These are phyloP conservation scores for Chrysophaeum taylorii DNA, from an alignment of 352 stramenopile genomes.

Conservation along the genomic window DNA sequence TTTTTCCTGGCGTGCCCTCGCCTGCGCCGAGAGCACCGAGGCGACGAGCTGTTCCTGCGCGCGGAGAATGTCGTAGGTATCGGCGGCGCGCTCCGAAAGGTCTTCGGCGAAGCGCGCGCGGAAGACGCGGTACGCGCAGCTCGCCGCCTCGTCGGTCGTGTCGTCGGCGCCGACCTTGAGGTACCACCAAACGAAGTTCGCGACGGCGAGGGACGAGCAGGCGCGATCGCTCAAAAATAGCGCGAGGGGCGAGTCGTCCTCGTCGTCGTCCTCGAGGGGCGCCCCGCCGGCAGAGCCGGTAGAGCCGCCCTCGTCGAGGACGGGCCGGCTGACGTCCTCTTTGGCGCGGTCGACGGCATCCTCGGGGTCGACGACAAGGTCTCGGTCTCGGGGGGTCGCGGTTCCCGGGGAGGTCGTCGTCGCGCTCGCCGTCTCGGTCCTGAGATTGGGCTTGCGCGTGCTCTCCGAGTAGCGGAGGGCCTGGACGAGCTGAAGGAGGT, in stretches of 20 bases:
- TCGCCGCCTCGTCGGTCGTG: conserved; percentile 1
- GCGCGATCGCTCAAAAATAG: conserved; percentile 49
- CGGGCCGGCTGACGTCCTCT: too few species aligned
- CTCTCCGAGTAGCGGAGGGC: conserved; percentile 85
- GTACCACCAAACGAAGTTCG: conserved; percentile 97
- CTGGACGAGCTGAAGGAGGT: conserved; percentile 95
- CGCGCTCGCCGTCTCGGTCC: not conserved
- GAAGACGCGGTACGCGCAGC: conserved; percentile 1
- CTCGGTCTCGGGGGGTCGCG: too few species aligned
- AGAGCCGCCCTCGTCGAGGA: not conserved
- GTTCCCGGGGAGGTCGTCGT: not conserved
- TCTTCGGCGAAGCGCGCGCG: conserved; percentile 6
- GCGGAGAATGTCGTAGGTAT: conserved; percentile 18
- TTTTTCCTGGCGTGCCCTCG: conserved; percentile 74
- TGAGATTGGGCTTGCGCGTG: conserved; percentile 1
- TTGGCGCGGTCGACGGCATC: too few species aligned
- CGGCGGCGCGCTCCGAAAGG: not conserved
- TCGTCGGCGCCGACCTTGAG: conserved; percentile 66
- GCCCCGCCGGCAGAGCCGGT: not conserved
- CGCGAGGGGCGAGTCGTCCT: conserved; percentile 19
- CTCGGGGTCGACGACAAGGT: too few species aligned
- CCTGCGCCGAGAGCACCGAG: conserved; percentile 78
- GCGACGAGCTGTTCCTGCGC: conserved; percentile 83
- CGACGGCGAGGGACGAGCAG: conserved; percentile 81
- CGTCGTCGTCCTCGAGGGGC: not conserved